phyloP scores from a whole-genome alignment of 441 rosid genomes.

The Corymbia calophylla region DNA sequence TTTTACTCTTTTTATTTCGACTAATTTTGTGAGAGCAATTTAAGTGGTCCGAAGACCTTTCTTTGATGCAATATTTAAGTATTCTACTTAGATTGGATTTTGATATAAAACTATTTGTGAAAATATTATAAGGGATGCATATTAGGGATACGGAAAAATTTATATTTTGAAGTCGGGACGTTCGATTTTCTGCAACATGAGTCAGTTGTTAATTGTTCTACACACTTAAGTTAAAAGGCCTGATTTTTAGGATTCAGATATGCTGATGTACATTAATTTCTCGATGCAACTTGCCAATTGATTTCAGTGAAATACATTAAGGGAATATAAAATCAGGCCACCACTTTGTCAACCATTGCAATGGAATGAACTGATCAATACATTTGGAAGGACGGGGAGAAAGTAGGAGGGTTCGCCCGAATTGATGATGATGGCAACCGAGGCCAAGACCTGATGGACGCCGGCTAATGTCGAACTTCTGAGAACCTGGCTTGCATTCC shows the following conservation, averaged over 20 bases:
- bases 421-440: background rate
- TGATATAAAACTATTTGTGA: background rate
- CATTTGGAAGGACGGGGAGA: background rate
- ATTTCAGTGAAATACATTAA: background rate
- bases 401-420: background rate
- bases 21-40: background rate
- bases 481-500: background rate
- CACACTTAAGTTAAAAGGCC: accelerated
- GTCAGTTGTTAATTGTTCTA: accelerated
- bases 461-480: background rate
- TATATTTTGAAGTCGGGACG: accelerated
- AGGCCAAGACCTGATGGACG: background rate
- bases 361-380: background rate
- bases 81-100: no score
- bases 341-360: background rate
- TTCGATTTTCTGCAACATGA: accelerated
- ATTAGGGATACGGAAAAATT: accelerated
- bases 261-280: accelerated
- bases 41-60: background rate
- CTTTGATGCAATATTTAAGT: no score
- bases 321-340: background rate
- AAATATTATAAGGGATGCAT: accelerated
- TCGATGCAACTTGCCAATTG: accelerated
- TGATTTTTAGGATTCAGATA: background rate
- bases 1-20: background rate